Conservation (phyloP, 768 basidiomycete species). For the Cubamyces lactineus region DNA sequence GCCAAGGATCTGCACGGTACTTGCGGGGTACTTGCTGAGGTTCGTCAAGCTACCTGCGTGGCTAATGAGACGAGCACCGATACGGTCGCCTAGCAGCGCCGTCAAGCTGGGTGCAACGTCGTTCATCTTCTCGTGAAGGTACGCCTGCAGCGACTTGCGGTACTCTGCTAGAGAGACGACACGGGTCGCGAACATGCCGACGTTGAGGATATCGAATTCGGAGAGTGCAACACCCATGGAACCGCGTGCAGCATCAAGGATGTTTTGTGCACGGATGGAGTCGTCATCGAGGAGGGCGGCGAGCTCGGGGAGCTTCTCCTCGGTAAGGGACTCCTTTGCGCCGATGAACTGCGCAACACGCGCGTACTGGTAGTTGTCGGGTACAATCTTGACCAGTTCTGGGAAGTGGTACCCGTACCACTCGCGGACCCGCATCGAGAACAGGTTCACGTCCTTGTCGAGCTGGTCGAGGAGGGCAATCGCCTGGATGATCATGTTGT, state of each 20-base stretch:
- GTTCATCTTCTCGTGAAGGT: conserved; percentile 97
- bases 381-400: conserved; percentile 89
- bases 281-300: conserved; percentile 83
- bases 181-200: conserved; percentile 85
- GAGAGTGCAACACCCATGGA: conserved; percentile 93
- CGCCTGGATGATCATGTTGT: conserved; percentile 99
- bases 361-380: conserved; percentile 96
- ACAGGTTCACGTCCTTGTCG: conserved; percentile 99
- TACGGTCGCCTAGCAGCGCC: conserved; percentile 87
- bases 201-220: conserved; percentile 95
- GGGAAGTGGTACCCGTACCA: conserved; percentile 99
- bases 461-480: conserved; percentile 98
- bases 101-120: conserved; percentile 92
- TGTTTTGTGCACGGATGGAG: conserved; percentile 84
- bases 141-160: conserved; percentile 85
- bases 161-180: conserved; percentile 94
- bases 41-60: conserved; percentile 97
- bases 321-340: conserved; percentile 79
- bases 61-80: conserved; percentile 90
- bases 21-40: conserved; percentile 96
- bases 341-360: conserved; percentile 83
- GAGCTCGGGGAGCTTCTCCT: conserved; percentile 81
- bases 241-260: conserved; percentile 91
- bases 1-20: conserved; percentile 96
- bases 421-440: conserved; percentile 96